These are phyloP conservation scores for Peterozyma toletana DNA, from an alignment of 805 yeast genomes.

Conservation along the genomic window DNA sequence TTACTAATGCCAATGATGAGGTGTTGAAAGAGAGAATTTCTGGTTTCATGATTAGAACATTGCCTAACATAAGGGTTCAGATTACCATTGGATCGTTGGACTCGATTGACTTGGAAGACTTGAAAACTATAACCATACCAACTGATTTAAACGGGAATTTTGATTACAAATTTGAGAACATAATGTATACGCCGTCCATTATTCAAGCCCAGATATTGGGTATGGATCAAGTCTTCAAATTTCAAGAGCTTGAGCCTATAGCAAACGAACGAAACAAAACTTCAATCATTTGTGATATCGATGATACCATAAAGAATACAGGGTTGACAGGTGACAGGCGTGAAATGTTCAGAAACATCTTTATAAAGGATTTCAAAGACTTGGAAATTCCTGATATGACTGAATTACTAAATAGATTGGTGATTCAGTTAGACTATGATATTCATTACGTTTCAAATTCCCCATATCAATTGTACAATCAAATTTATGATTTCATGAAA, in stretches of 20 bases:
- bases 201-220: constrained; percentile 41
- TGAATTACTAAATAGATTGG: constrained; percentile 58
- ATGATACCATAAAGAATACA: constrained; percentile 86
- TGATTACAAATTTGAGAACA: constrained; percentile 28
- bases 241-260: constrained; percentile 37
- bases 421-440: constrained; percentile 30
- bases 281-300: constrained; percentile 84
- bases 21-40: constrained; percentile 57
- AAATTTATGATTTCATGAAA: constrained; percentile 49
- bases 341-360: constrained; percentile 71
- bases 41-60: constrained; percentile 61
- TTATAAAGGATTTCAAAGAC: constrained; percentile 55
- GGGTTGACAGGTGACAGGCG: constrained; percentile 88
- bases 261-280: constrained; percentile 23
- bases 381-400: constrained; percentile 73
- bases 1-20: constrained; percentile 26
- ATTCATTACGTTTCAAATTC: constrained; percentile 93
- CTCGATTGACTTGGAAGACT: constrained; percentile 18
- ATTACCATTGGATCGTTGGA: constrained; percentile 50
- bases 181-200: constrained; percentile 36
- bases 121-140: constrained; percentile 22
- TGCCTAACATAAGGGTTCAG: constrained; percentile 48
- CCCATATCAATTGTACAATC: constrained; percentile 81
- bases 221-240: constrained; percentile 39
- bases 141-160: constrained; percentile 71